Evolutionary conservation across 805 yeast species (phyloP).

Genomic region (Barnettozyma vustinii): DNA sequence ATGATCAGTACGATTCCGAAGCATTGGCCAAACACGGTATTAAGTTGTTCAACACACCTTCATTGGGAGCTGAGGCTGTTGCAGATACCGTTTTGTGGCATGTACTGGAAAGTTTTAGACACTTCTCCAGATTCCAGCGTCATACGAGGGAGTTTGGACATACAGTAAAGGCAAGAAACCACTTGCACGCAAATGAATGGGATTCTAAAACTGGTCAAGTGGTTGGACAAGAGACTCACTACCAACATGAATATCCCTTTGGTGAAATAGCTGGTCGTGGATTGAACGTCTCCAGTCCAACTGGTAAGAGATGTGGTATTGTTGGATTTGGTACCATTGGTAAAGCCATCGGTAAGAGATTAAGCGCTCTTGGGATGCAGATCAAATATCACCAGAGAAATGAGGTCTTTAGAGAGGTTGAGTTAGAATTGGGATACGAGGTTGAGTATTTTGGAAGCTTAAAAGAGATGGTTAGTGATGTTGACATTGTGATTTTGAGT

Average conservation of each 20-base stretch:
- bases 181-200: conserved; percentile 28
- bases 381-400: conserved; percentile 50
- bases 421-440: conserved; percentile 27
- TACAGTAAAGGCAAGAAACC: conserved; percentile 36
- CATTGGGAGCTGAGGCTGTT: conserved; percentile 51
- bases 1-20: conserved; percentile 43
- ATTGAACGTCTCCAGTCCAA: conserved; percentile 35
- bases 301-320: conserved; percentile 46
- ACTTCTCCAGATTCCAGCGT: conserved; percentile 35
- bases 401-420: conserved; percentile 29
- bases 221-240: conserved; percentile 5
- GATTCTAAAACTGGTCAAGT: conserved; percentile 4
- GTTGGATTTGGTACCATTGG: conserved; percentile 64
- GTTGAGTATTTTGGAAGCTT: conserved; percentile 34
- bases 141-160: conserved; percentile 30
- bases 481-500: conserved; percentile 50
- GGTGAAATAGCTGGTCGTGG: conserved; percentile 36
- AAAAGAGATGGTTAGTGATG: conserved; percentile 30
- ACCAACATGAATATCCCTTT: conserved; percentile 28
- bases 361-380: conserved; percentile 51
- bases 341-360: conserved; percentile 43
- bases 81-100: conserved; percentile 60
- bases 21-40: conserved; percentile 36
- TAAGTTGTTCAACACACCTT: conserved; percentile 41
- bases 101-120: conserved; percentile 48